phyloP scores from a whole-genome alignment of 2,329 filamentous ascomycete species.

The Alternaria angustiovoidea region DNA sequence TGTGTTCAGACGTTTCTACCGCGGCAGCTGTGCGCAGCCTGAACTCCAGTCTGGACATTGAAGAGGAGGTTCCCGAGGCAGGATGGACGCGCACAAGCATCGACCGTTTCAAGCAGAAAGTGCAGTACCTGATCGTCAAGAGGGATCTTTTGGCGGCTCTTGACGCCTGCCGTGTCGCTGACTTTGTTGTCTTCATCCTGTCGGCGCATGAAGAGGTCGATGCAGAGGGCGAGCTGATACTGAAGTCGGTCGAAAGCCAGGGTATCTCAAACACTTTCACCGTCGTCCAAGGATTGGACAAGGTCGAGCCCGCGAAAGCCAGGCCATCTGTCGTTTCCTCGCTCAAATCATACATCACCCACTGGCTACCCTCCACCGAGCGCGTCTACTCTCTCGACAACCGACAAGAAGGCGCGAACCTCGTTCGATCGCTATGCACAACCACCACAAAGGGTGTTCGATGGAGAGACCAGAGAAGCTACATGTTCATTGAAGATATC shows the following conservation, averaged over 20 bases:
- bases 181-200: slow-evolving; percentile 88
- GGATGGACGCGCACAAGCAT: slow-evolving; percentile 72
- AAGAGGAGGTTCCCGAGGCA: slow-evolving; percentile 67
- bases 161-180: slow-evolving; percentile 86
- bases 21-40: slow-evolving; percentile 72
- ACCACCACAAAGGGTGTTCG: slow-evolving; percentile 91
- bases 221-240: slow-evolving; percentile 80
- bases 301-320: slow-evolving; percentile 80
- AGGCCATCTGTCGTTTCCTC: slow-evolving; percentile 78
- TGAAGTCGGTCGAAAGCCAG: slow-evolving; percentile 89
- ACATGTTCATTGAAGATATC: slow-evolving; percentile 89
- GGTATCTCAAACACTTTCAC: slow-evolving; percentile 93
- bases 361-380: slow-evolving; percentile 92
- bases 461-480: slow-evolving; percentile 95
- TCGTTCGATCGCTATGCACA: slow-evolving; percentile 89
- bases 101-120: slow-evolving; percentile 92
- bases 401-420: slow-evolving; percentile 87
- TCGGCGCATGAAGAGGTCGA: slow-evolving; percentile 87
- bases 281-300: slow-evolving; percentile 79
- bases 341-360: slow-evolving; percentile 89
- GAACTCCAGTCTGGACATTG: slow-evolving; percentile 81
- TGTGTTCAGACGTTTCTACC: slow-evolving; percentile 77
- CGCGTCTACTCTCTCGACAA: slow-evolving; percentile 90
- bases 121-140: slow-evolving; percentile 82
- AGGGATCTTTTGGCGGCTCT: slow-evolving; percentile 79